Conservation (phyloP, 257 asterid species). For the Petrea volubilis region DNA sequence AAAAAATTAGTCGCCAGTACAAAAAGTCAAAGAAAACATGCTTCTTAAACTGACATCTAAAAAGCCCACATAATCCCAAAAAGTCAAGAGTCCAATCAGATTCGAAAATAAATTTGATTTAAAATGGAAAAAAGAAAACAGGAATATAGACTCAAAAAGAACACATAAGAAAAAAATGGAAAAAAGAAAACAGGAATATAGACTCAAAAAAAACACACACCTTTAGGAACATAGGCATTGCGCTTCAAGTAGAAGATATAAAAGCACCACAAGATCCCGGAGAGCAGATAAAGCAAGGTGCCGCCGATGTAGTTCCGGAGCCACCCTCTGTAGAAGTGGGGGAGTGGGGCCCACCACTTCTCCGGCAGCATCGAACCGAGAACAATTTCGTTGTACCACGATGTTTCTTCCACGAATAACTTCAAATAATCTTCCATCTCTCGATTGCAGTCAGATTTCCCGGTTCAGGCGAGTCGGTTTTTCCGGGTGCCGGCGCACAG, state of each 20-base stretch:
- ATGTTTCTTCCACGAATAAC: slow-evolving; percentile 72
- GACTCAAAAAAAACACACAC: slow-evolving; percentile 21
- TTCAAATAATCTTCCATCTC: slow-evolving; percentile 57
- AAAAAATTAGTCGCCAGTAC: not conserved
- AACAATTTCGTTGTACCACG: slow-evolving; percentile 76
- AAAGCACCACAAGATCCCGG: slow-evolving; percentile 79
- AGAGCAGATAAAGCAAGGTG: slow-evolving; percentile 54
- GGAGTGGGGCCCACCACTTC: slow-evolving; percentile 58
- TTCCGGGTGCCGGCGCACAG: slow-evolving; percentile 7
- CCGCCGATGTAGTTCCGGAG: slow-evolving; percentile 88
- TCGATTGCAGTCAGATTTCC: not conserved
- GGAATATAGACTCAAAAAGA: too few species aligned
- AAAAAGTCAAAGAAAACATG: too few species aligned
- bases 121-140: too few species aligned
- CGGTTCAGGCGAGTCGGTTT: not conserved
- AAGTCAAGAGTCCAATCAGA: slow-evolving; percentile 15
- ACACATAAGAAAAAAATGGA: not conserved
- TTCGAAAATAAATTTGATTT: not conserved
- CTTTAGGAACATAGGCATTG: slow-evolving; percentile 74
- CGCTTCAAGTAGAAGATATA: slow-evolving; percentile 79
- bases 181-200: not conserved
- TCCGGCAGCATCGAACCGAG: slow-evolving; percentile 63
- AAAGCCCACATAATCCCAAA: not conserved
- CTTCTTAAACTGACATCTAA: not conserved
- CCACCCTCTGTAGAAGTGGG: slow-evolving; percentile 78